phyloP scores from a whole-genome alignment of 75 land plant genomes.

The Picea sitchensis region DNA sequence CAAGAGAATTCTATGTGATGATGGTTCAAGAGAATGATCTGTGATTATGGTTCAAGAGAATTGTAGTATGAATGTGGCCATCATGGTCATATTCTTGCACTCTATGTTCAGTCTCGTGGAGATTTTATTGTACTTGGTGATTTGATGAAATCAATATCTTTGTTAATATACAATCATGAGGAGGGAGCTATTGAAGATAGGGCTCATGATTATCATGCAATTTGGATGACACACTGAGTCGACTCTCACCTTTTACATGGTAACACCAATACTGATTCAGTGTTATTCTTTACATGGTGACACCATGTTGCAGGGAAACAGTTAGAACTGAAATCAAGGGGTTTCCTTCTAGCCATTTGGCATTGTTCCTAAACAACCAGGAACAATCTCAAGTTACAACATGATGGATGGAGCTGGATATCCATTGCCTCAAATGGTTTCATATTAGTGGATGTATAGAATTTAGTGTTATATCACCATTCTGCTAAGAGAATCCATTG shows the following conservation, averaged over 20 bases:
- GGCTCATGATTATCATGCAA: no score
- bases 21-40: not conserved
- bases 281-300: not conserved
- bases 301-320: not conserved
- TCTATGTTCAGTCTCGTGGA: slow-evolving; percentile 95
- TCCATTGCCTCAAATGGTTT: no score
- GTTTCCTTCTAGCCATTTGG: not conserved
- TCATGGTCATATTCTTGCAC: slow-evolving; percentile 96
- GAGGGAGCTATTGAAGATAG: no score
- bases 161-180: slow-evolving; percentile 65
- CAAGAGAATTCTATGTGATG: no score
- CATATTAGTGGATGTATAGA: no score
- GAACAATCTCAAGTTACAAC: no score
- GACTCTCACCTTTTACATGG: no score
- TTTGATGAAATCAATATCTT: slow-evolving; percentile 93
- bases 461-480: no score
- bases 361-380: not conserved
- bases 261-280: no score
- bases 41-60: slow-evolving; percentile 94
- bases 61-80: slow-evolving; percentile 94
- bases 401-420: no score
- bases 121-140: slow-evolving; percentile 99
- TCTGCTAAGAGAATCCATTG: no score
- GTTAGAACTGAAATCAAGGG: not conserved
- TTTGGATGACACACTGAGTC: no score